phyloP scores from a whole-genome alignment of 2,329 filamentous ascomycete species.

The Fusarium bulbicola region DNA sequence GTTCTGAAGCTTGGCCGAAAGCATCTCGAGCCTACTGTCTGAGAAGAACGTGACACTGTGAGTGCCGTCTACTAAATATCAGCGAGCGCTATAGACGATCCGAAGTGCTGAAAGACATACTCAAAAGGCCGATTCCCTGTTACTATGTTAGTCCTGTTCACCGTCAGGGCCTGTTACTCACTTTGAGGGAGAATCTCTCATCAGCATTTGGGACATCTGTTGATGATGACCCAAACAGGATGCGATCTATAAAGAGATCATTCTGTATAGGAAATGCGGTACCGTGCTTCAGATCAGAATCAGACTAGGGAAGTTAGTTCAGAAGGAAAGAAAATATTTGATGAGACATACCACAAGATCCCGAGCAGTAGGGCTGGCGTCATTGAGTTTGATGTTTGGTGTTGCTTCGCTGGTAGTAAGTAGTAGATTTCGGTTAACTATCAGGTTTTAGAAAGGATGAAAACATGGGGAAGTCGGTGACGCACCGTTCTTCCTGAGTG shows the following conservation, averaged over 20 bases:
- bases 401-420: accelerated
- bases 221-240: slow-evolving; percentile 1
- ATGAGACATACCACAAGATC: neutral
- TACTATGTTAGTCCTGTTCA: neutral
- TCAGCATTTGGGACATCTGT: neutral
- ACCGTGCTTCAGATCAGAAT: neutral
- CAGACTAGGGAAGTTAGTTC: neutral
- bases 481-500: slow-evolving; percentile 29
- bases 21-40: slow-evolving; percentile 29
- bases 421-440: neutral
- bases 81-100: neutral
- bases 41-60: slow-evolving; percentile 37
- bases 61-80: slow-evolving; percentile 3
- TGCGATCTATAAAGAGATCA: slow-evolving; percentile 27
- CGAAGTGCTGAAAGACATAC: neutral
- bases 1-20: slow-evolving; percentile 32
- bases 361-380: neutral
- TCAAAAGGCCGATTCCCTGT: slow-evolving; percentile 35
- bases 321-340: accelerated
- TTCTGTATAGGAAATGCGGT: neutral
- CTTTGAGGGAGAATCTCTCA: slow-evolving; percentile 24
- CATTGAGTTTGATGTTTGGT: accelerated
- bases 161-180: neutral
- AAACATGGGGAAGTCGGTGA: neutral
- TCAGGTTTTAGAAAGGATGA: neutral